Evolutionary conservation across 2,329 filamentous ascomycete genomes (phyloP).

Genomic region (Didymella exigua): DNA sequence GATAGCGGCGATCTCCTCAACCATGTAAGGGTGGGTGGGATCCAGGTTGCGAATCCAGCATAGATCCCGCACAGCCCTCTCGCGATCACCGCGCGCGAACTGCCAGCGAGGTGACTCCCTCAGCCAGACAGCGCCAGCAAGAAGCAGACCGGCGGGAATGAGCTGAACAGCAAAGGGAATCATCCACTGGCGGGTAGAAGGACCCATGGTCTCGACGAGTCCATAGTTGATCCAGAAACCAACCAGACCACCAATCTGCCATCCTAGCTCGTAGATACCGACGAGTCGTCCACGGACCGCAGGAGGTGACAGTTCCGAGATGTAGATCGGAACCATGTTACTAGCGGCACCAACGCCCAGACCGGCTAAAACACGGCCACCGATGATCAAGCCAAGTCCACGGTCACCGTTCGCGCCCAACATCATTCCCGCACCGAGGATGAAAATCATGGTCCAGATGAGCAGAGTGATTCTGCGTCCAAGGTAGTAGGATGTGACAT

Average conservation of each 20-base stretch:
- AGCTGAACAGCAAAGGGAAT: slow-evolving; percentile 68
- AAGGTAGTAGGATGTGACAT: slow-evolving; percentile 67
- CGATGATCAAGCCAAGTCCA: slow-evolving; percentile 62
- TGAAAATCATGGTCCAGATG: slow-evolving; percentile 66
- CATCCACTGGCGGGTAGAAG: slow-evolving; percentile 53
- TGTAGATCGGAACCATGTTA: slow-evolving; percentile 65
- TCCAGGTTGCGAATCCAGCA: slow-evolving; percentile 69
- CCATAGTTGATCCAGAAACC: slow-evolving; percentile 52
- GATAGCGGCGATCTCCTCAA: slow-evolving; percentile 74
- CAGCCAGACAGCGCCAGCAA: slow-evolving; percentile 52
- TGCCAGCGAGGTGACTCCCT: slow-evolving; percentile 55
- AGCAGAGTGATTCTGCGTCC: slow-evolving; percentile 70
- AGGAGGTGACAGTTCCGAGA: slow-evolving; percentile 61
- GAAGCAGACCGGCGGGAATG: slow-evolving; percentile 67
- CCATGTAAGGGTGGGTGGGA: slow-evolving; percentile 67
- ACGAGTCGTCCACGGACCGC: slow-evolving; percentile 65
- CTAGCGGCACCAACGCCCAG: slow-evolving; percentile 61
- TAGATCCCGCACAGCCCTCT: slow-evolving; percentile 51
- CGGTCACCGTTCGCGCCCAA: slow-evolving; percentile 55
- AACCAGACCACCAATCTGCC: slow-evolving; percentile 51
- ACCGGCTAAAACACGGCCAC: slow-evolving; percentile 61
- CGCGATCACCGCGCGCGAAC: slow-evolving; percentile 49
- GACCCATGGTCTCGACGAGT: slow-evolving; percentile 50
- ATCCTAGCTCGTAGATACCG: slow-evolving; percentile 55
- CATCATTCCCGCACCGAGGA: slow-evolving; percentile 73